Evolutionary conservation across 2,329 filamentous ascomycete species (phyloP), one percentile per base, ranked within the genome.

Genomic region (Fusarium pseudoanthophilum): DNA sequence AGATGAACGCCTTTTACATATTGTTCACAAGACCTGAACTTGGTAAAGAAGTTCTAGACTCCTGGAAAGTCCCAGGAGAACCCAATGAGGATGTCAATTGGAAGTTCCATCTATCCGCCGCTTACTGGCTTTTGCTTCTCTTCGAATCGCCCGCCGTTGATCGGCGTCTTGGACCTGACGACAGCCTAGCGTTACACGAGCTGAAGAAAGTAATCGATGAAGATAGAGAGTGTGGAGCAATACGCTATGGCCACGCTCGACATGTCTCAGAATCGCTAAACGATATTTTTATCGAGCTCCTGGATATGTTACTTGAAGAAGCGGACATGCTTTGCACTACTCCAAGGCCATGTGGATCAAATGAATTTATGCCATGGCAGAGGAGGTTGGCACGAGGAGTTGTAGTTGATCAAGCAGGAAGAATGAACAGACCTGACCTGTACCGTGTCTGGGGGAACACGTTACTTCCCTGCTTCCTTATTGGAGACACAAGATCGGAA

Each of bases 361-460:
- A 37, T 37, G 16, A 37, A 37, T n/a, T 14, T n/a, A 20, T 40
- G 11, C 4, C 21, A 42, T 42, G 40, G 62, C n/a, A n/a, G n/a
- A n/a, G n/a, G n/a, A 26, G 16, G 1, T 9, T 42, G 0, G 60
- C 56, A 28, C 39, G 34, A 7, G 67, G 63, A 0, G n/a, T 79
- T 28, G 72, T 56, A 8, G 39, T 79, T 0, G 78, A 79, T 39
- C 71, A 79, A 37, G 77, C 75, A 1, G 76, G 60, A 21, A 76
- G 63, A 42, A 64, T 77, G 45, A 53, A 60, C 21, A 71, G 73
- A 0, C 48, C 56, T 36, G 77, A 79, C 7, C 57, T 75, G 0
- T 68, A 64, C 36, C 70, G 60, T 34, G 48, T 75, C 58, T 76
- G 77, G 75, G 71, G 77, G 3, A 78, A 79, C 24, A 67, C 60